Evolutionary conservation across 768 basidiomycete species (phyloP), one percentile per base, ranked within the genome.

Genomic region (Boletus reticuloceps): DNA sequence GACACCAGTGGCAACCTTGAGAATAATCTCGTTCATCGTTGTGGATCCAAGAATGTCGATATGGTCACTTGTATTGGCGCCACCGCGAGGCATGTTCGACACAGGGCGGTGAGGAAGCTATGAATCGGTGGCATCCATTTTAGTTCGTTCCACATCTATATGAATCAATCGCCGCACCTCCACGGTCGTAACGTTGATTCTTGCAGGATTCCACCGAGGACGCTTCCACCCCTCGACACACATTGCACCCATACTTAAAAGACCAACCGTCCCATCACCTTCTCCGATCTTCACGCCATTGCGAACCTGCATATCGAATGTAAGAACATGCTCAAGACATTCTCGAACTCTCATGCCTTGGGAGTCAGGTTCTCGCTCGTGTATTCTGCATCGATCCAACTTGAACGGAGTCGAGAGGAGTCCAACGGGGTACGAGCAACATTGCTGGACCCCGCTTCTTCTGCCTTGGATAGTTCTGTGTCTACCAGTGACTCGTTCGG

Each of bases 181-280:
- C 53, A 94, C 84, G 16, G 94, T 96, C 25, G 85, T 83, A 46
- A 98, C 74, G 62, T 84, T 81, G 66, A 97, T 93, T n/a, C 88
- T 81, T 13, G 84, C 88, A 1, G 96, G 96, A 70, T 98, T 98
- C 92, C 93, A 98, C 51, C 86, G 77, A 58, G 80, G 80, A 53
- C 85, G 78, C 70, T 89, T 90, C 96, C 95, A 97, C 8, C 95
- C 96, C 66, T 94, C 92, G 12, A 89, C 86, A 64, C 96, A 98
- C 94, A 98, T 97, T n/a, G 90, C 85, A 16, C 94, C 96, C 50
- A 94, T 77, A 60, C 89, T 91, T 34, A 95, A 65, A 40, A 94
- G 72, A 62, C 85, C 84, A 22, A 94, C 94, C 3, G 97, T 98
- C 13, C 97, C 96, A 68, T 98, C 97, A 9, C 94, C 96, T 74